Evolutionary conservation across 768 basidiomycete genomes (phyloP).

Genomic region (Coprinopsis strossmayeri): DNA sequence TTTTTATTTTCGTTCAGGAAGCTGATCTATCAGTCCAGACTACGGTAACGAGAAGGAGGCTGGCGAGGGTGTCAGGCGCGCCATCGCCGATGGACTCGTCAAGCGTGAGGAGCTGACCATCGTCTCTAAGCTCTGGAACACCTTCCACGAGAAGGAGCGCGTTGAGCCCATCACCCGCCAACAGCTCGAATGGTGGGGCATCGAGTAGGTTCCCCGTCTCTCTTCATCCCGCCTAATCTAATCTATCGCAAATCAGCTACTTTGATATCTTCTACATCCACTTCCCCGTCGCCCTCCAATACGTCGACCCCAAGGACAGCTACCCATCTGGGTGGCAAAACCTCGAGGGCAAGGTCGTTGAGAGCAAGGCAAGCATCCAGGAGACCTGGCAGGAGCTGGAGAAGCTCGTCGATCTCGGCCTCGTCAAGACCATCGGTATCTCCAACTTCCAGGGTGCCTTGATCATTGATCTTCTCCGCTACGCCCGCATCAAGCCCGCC

Average conservation of each 20-base stretch:
- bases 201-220: constrained; percentile 36
- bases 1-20: no score
- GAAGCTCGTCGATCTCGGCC: constrained; percentile 60
- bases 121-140: constrained; percentile 91
- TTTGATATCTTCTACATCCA: constrained; percentile 80
- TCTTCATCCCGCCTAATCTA: not conserved
- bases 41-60: constrained; percentile 90
- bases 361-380: constrained; percentile 63
- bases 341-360: constrained; percentile 62
- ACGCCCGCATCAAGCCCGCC: constrained; percentile 67
- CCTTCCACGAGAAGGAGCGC: constrained; percentile 75
- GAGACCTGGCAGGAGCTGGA: constrained; percentile 88
- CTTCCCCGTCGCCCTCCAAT: constrained; percentile 78
- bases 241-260: constrained; percentile 28
- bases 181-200: constrained; percentile 76
- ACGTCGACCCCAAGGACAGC: constrained; percentile 67
- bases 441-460: constrained; percentile 74
- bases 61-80: constrained; percentile 69
- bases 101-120: constrained; percentile 84
- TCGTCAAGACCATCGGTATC: constrained; percentile 70
- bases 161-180: constrained; percentile 34
- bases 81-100: constrained; percentile 76
- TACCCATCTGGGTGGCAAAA: constrained; percentile 84
- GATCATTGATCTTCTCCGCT: constrained; percentile 70
- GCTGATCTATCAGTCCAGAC: no score